Conservation (phyloP, 192 early-diverging fungal genomes). For the Coemansia reversa region DNA sequence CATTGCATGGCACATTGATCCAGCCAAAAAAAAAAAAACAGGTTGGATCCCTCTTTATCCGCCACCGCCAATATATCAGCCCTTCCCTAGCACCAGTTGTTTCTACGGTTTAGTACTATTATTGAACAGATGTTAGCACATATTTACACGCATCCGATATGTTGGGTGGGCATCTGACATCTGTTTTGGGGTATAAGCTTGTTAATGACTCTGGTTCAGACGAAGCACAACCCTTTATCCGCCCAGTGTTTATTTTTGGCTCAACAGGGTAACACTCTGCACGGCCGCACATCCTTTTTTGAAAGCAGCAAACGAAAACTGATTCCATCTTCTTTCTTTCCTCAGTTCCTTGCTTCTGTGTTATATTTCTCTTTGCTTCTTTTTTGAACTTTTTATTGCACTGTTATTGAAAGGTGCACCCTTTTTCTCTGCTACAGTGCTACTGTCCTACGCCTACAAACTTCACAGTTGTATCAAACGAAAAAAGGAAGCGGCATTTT, state of each 20-base stretch:
- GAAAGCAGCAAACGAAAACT: not conserved
- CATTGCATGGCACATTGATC: not conserved
- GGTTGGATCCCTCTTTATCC: not conserved
- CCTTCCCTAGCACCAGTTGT: too few relatives aligned
- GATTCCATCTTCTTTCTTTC: constrained; percentile 7
- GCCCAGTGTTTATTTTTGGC: not conserved
- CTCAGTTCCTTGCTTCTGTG: constrained; percentile 6
- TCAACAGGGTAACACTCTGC: not conserved
- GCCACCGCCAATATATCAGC: too few relatives aligned
- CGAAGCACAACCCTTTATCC: not conserved
- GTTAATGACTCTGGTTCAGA: not conserved
- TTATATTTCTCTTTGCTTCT: not conserved
- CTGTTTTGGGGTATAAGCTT: not conserved
- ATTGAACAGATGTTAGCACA: too few relatives aligned
- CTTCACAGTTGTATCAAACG: not conserved
- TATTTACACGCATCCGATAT: not conserved
- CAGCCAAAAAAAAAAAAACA: not conserved
- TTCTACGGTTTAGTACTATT: too few relatives aligned
- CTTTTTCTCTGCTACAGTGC: not conserved
- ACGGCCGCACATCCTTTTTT: not conserved
- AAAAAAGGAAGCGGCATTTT: not conserved
- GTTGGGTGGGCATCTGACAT: not conserved
- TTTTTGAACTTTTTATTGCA: not conserved
- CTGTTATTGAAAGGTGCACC: not conserved
- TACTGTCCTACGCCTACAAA: not conserved